Evolutionary conservation across 2,329 filamentous ascomycete species (phyloP), one percentile per base, ranked within the genome.

Genomic region (Calonectria montana): DNA sequence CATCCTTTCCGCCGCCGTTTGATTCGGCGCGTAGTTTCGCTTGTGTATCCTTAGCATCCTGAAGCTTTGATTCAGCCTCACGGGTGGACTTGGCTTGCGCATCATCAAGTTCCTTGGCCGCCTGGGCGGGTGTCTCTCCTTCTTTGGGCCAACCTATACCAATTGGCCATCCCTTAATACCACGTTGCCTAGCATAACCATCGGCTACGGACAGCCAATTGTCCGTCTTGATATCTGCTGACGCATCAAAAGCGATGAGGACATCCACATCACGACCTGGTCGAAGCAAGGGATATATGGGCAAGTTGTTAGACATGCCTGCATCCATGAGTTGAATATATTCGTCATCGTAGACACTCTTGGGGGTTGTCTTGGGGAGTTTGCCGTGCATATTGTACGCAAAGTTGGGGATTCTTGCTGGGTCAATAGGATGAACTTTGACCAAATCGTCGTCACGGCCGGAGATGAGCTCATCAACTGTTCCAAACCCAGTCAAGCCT

Each of bases 231-330:
- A 98, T 94, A 77, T 99, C 97, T 23, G 96, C 96, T 1, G 94
- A 97, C 4, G 95, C 95, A 82, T 99, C 97, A 81, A 99, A 99
- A 3, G 96, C 94, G 55, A 99, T 90, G 55, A 98, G 87, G 50
- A 99, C 89, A 78, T 99, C 97, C 7, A 99, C 93, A 69, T 97
- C 90, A 41, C 97, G 90, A 2, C 96, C 96, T 0, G 95, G 95
- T 13, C 97, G 92, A 21, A 99, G 91, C 4, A 98, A 89, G 0
- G 97, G 97, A 81, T 99, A 99, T 48, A 98, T 96, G 2, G 97
- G 97, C 10, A 99, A 87, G 80, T 99, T 99, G 82, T 99, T 98
- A 75, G 94, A 97, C 97, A 99, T 99, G 63, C 97, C 97, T 2
- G 97, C 96, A 82, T 99, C 97, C 96, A 98, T 98, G 18, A 96